A percentile compares a stretch with the other conserved stretches of the same genome.
phyloP scores from a whole-genome alignment of 306 rosid species.

The Lathyrus aphaca region DNA sequence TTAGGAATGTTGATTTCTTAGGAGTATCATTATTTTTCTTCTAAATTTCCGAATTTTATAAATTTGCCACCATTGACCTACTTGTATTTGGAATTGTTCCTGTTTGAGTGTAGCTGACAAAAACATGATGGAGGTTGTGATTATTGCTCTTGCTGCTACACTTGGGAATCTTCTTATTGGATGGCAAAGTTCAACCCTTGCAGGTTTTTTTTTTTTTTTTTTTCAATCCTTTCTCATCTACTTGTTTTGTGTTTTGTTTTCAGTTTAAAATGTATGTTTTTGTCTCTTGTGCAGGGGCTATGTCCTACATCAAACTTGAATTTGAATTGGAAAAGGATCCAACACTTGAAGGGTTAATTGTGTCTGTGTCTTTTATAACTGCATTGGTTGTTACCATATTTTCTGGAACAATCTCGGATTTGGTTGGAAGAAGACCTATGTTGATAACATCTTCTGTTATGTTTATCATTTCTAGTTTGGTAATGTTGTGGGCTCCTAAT shows the following conservation, averaged over 20 bases:
- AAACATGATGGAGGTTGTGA: too few relatives aligned
- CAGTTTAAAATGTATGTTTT: not conserved
- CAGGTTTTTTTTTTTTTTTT: too few relatives aligned
- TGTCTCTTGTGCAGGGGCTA: constrained; percentile 63
- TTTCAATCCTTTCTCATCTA: not conserved
- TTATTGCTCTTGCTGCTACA: too few relatives aligned
- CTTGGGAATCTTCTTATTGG: too few relatives aligned
- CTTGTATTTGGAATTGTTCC: too few relatives aligned
- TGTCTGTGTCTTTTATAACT: constrained; percentile 80
- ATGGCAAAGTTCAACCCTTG: too few relatives aligned
- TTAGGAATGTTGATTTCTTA: too few relatives aligned
- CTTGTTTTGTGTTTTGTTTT: not conserved
- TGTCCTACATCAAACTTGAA: constrained; percentile 79
- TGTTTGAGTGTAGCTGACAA: too few relatives aligned
- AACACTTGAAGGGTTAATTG: constrained; percentile 88
- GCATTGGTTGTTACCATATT: constrained; percentile 81
- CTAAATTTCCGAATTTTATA: too few relatives aligned
- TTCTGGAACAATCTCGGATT: constrained; percentile 75
- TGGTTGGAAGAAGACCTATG: constrained; percentile 88
- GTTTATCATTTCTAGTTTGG: constrained; percentile 67
- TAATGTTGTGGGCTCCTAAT: constrained; percentile 81
- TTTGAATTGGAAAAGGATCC: constrained; percentile 69
- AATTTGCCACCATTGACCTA: too few relatives aligned
- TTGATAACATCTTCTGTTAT: constrained; percentile 70
- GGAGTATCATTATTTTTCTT: too few relatives aligned